Percentiles rank a stretch among this genome's conserved stretches.
phyloP scores from a whole-genome alignment of 2,329 filamentous ascomycete species.

The Helotiales sp. region DNA sequence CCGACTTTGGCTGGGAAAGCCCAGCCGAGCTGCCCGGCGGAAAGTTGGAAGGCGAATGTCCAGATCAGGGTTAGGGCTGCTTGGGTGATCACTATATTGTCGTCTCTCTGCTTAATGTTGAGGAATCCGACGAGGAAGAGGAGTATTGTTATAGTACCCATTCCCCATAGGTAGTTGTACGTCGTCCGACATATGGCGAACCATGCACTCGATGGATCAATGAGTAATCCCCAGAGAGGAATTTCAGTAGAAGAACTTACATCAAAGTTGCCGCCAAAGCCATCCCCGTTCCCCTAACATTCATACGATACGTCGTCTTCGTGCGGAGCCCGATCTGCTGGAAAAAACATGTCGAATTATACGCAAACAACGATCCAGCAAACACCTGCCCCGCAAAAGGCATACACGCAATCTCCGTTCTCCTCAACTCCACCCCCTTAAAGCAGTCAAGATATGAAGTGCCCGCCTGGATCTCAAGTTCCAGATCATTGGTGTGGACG shows the following conservation, averaged over 20 bases:
- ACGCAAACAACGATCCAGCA: slow-evolving; percentile 64
- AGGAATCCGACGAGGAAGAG: slow-evolving; percentile 10
- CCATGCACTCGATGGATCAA: background rate
- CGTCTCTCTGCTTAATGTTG: background rate
- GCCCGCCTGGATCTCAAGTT: slow-evolving; percentile 48
- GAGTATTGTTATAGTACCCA: background rate
- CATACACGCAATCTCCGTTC: slow-evolving; percentile 58
- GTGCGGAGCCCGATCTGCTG: slow-evolving; percentile 56
- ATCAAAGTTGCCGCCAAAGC: background rate
- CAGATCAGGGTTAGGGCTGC: slow-evolving; percentile 6
- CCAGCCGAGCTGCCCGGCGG: slow-evolving; percentile 7
- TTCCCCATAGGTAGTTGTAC: slow-evolving; percentile 12
- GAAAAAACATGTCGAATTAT: slow-evolving; percentile 66
- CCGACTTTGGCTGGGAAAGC: slow-evolving; percentile 3
- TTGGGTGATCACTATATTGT: slow-evolving; percentile 5
- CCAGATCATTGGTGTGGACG: slow-evolving; percentile 58
- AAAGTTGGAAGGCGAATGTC: slow-evolving; percentile 12
- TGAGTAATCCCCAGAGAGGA: background rate
- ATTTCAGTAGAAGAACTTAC: background rate
- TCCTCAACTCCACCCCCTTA: slow-evolving; percentile 50
- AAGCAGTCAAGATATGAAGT: slow-evolving; percentile 55
- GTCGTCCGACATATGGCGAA: slow-evolving; percentile 8
- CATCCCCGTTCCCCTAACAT: background rate
- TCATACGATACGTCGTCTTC: slow-evolving; percentile 46
- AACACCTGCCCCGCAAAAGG: slow-evolving; percentile 68